Base-by-base conservation (phyloP, 768 basidiomycete genomes). In the Lactarius hatsudake region DNA sequence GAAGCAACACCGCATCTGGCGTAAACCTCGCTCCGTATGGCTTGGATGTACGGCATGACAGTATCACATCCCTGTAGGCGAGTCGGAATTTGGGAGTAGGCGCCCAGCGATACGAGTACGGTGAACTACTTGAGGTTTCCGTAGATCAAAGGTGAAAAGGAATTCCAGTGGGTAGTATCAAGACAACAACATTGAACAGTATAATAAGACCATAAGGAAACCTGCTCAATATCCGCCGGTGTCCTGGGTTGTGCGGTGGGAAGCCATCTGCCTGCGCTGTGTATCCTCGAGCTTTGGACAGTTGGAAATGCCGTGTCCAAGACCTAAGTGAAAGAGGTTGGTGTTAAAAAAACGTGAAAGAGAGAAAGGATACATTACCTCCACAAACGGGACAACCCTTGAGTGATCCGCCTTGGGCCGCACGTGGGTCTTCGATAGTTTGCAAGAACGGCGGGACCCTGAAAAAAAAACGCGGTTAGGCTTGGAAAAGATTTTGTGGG, bases 281-380 rank as follows among this genome's bases (percentile, higher is more conserved):
- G 88, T 85, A 71, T 99, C 97, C 77, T 98, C 96, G 69, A 97
- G 80, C 78, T 98, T 99, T 23, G 97, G 97, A 74, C 97, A 99
- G 74, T 96, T 96, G 9, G 90, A 88, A 63, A 98, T 92, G 28
- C 87, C 88, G 72, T 99, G 97, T 20, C 96, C 97, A 64, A 99
- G 86, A 76, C 95, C 91, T 91, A 10, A 20, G 10, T 38, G 66
- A 36, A 60, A n/a, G 55, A 51, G 45, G 43, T 55, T 66, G 64
- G 18, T 55, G 30, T 18, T 48, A 26, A 32, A 20, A 45, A 43
- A 56, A 42, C 53, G 26, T n/a, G 18, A 23, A 28, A 30, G 20
- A 54, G 17, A 23, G 58, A 34, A 34, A 38, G 20, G 76, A 28
- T 51, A 58, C 13, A 81, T 61, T 74, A 89, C 93, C 96, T 75